Evolutionary conservation across 1,139 yeast species (phyloP), one percentile per base, ranked within the genome.

Genomic region (Kazachstania sp.): DNA sequence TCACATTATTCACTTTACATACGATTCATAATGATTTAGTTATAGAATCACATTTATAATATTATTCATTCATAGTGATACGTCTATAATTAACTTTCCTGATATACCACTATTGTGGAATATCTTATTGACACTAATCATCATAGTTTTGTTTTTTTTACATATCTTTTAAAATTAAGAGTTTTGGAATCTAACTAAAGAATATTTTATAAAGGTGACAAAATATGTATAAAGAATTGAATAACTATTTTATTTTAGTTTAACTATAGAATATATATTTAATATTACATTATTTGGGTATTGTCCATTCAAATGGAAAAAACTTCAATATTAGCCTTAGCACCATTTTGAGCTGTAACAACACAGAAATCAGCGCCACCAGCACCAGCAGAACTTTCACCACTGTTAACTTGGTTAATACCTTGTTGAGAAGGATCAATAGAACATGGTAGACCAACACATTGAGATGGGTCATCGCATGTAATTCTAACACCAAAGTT

Each of bases 281-380:
- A 37, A 29, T 39, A 39, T 29, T 4, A 15, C 29, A 29, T 8
- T 29, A 29, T 39, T 18, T n/a, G 13, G n/a, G 13, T 9, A 13
- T 31, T 19, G 19, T 19, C 6, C 8, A 16, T 26, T 26, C 32
- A 26, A 29, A 16, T 58, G 42, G 69, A 70, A 62, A 86, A 86
- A 7, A 86, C 83, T 64, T 85, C 95, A 58, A 87, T 79, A 49
- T 71, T 75, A 39, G 94, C 95, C 50, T 72, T 72, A 38, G 84
- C 72, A 48, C 78, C 75, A 55, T 79, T 74, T 45, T 70, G 68
- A 37, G 86, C 95, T 37, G 95, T 86, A 44, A 86, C 86, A 46
- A 86, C 84, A 73, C 96, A 87, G 75, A 77, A 86, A 13, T 39
- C 41, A 11, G 45, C 53, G 19, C 51, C 53, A 37, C 51, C 51